Evolutionary conservation across 2,329 filamentous ascomycete genomes (phyloP), one percentile per base, ranked within the genome.

Genomic region (Xylariaceae sp.): DNA sequence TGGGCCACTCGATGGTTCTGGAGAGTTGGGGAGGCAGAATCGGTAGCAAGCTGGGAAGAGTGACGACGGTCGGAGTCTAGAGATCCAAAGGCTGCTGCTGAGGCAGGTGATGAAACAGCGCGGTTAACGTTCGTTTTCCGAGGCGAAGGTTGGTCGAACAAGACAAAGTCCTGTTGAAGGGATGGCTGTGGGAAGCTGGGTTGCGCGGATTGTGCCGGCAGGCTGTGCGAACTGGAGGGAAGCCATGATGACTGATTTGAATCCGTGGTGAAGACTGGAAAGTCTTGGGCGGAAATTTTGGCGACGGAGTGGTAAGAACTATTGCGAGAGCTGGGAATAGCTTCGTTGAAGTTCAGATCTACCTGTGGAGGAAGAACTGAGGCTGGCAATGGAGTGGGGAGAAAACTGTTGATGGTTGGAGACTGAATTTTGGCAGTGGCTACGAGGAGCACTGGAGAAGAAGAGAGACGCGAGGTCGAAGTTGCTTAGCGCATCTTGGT

Each of bases 201-300:
- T 78, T 84, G 83, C 78, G 80, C 80, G 78, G 83, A 74, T 77
- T 76, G 67, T 79, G 83, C 85, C 85, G 83, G 83, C 82, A 79
- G 81, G 81, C 78, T 83, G 74, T 79, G 69, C 71, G 81, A 79
- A 79, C 79, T 85, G 79, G 86, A 86, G 82, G 88, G 84, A 86
- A 82, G 88, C 89, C 89, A 93, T 93, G 82, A 69, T 91, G 86
- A 85, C 78, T 81, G 81, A 74, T 76, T 73, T 75, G 86, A 84
- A 90, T 89, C 89, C 89, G 89, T 92, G 83, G 82, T 91, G 88
- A 88, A 88, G 87, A 89, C 86, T 84, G 80, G 71, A 67, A 82
- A 84, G 84, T 88, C 87, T 85, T 80, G 83, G 71, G 76, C 73
- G 78, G 80, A 74, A 83, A 85, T 86, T 78, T 78, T 85, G 76